A percentile compares a stretch with the other conserved stretches of the same genome.
These are phyloP conservation scores for Xylariaceae sp. DNA, from an alignment of 2,329 filamentous ascomycete genomes.

Conservation along the genomic window DNA sequence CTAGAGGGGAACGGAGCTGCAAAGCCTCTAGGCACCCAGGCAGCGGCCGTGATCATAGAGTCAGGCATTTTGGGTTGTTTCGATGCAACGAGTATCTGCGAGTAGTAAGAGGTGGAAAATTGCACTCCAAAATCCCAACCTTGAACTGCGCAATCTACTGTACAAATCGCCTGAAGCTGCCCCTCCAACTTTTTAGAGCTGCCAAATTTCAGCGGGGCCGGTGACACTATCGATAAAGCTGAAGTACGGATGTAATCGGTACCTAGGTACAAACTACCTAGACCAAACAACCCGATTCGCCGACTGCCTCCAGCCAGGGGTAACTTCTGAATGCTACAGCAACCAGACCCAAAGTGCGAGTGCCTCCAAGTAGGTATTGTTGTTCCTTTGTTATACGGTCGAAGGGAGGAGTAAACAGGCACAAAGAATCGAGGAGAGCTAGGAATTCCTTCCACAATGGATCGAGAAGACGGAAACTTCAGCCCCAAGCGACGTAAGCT, in stretches of 20 bases:
- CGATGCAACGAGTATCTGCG: background rate
- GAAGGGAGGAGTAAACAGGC: no score
- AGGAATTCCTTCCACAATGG: conserved; percentile 21
- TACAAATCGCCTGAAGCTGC: conserved; percentile 3
- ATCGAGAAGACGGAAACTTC: conserved; percentile 31
- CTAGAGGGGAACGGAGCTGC: conserved; percentile 73
- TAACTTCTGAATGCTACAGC: no score
- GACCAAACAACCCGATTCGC: no score
- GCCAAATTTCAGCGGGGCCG: background rate
- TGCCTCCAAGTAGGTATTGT: no score
- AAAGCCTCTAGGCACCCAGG: conserved; percentile 75
- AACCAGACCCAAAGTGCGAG: no score
- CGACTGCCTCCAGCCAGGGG: no score
- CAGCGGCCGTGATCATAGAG: conserved; percentile 74
- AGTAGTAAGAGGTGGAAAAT: no score
- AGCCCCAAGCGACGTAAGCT: conserved; percentile 66
- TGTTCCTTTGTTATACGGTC: no score
- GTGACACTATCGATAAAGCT: background rate
- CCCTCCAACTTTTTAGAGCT: conserved; percentile 28
- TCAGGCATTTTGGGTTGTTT: conserved; percentile 37
- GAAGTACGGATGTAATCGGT: no score
- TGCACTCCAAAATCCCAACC: no score
- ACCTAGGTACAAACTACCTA: no score
- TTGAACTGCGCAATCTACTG: background rate
- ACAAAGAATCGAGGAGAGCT: no score